phyloP scores from a whole-genome alignment of 805 yeast genomes.

The Lachancea sp. region DNA sequence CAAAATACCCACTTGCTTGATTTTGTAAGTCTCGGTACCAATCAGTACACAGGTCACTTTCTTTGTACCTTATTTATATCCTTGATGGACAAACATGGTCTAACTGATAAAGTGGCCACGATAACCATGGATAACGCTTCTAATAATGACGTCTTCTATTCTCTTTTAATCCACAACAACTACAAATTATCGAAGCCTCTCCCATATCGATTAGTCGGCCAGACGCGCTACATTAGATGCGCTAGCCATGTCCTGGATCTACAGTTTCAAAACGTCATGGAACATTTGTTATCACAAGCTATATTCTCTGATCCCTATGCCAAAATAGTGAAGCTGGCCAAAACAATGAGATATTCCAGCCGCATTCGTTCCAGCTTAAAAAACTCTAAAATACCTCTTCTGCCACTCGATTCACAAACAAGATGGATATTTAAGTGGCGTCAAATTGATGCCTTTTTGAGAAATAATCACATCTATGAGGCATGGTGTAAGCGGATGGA shows the following conservation, averaged over 20 bases:
- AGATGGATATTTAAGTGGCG: conserved; percentile 8
- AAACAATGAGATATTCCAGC: conserved; percentile 1
- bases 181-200: not conserved
- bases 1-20: conserved; percentile 9
- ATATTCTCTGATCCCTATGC: not conserved
- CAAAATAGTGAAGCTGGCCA: conserved; percentile 4
- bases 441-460: conserved; percentile 5
- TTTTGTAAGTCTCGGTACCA: conserved; percentile 1
- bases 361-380: not conserved
- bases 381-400: conserved; percentile 1
- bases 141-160: not conserved
- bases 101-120: conserved; percentile 8
- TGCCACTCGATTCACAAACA: conserved; percentile 6
- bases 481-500: not conserved
- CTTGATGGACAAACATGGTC: conserved; percentile 4
- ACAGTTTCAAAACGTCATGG: conserved; percentile 1
- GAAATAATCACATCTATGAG: not conserved
- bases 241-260: conserved; percentile 4
- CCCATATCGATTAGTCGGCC: conserved; percentile 2
- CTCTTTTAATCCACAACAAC: not conserved
- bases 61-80: not conserved
- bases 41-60: conserved; percentile 1
- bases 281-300: not conserved
- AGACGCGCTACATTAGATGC: conserved; percentile 5
- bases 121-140: conserved; percentile 8